Percentiles rank a stretch among this genome's conserved stretches.
phyloP scores from a whole-genome alignment of 306 rosid species.

The Styphnolobium japonicum region DNA sequence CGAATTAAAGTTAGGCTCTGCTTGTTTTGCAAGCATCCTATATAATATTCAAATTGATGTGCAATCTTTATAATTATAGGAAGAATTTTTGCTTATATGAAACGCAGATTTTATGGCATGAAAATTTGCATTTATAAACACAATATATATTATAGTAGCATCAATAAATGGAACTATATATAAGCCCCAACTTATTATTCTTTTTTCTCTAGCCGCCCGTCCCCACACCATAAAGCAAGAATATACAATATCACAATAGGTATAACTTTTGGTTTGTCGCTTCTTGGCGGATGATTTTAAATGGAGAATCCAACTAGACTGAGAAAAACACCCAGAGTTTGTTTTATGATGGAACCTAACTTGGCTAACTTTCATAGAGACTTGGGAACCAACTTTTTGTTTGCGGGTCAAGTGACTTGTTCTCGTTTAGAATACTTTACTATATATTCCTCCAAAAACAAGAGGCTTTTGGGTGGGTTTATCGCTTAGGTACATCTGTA shows the following conservation, averaged over 20 bases:
- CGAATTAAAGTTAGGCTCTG: not conserved
- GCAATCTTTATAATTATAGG: too few species aligned
- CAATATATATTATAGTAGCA: not conserved
- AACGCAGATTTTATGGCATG: too few species aligned
- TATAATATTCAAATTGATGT: too few species aligned
- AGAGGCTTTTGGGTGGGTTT: not conserved
- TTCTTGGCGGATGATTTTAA: not conserved
- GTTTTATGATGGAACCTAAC: slow-evolving; percentile 13
- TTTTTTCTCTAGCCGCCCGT: not conserved
- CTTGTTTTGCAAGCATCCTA: not conserved
- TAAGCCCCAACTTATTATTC: not conserved
- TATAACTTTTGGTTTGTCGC: not conserved
- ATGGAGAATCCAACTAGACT: not conserved
- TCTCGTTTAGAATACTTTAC: not conserved
- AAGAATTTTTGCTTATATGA: too few species aligned
- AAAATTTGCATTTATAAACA: too few species aligned
- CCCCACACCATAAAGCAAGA: not conserved
- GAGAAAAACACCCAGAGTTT: slow-evolving; percentile 17
- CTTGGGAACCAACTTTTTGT: not conserved
- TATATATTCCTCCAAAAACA: not conserved
- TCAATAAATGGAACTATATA: too few species aligned
- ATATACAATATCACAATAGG: not conserved
- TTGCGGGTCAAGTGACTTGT: not conserved
- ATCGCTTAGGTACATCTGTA: not conserved
- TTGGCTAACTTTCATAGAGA: not conserved